Base-by-base conservation (phyloP, 2,329 filamentous ascomycete genomes). In the Hymenoscyphus fructigenus region DNA sequence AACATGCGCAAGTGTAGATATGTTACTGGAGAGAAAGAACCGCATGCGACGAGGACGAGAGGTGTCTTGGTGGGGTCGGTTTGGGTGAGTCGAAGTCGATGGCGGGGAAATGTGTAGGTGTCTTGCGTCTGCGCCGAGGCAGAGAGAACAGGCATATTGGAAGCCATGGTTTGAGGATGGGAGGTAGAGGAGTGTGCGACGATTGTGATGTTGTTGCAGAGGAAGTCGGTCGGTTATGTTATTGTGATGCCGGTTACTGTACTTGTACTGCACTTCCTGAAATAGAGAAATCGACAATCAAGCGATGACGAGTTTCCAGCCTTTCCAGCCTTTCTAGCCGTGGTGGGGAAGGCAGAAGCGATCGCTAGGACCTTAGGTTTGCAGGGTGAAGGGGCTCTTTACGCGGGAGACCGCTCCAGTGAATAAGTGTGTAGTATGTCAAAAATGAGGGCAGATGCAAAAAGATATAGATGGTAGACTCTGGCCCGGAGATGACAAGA, bases 1-100 rank as follows among this genome's bases (percentile, higher is more conserved):
- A 95, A 94, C 90, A 96, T 94, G 75, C 91, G 88, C 68, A 95
- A 80, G 75, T 94, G 91, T 32, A 93, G 83, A 73, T 90, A 91
- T 6, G 89, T 91, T 59, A 90, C 86, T 20, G 90, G 91, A 0
- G 88, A 91, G 79, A 92, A 93, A 73, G 83, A 86, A 60, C 86
- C 88, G 71, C 88, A 90, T 58, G 88, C 88, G 60, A 90, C 86
- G 62, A 90, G 83, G 15, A 89, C 85, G 56, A 91, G 81, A n/a
- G 88, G 87, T 38, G 82, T 86, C 74, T 84, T 85, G 66, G 79
- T 78, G 38, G 83, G 77, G 68, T 87, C 81, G 63, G 79, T 82
- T 66, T 87, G 81, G 58, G 79, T 80, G 67, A 79, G 82, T 76
- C 82, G 82, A 62, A 90, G 81, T 29, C 87, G 81, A 70, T 84